Evolutionary conservation across 1,284 basidiomycete genomes (phyloP), one percentile per base, ranked within the genome.

Genomic region (Sporisorium graminicola): DNA sequence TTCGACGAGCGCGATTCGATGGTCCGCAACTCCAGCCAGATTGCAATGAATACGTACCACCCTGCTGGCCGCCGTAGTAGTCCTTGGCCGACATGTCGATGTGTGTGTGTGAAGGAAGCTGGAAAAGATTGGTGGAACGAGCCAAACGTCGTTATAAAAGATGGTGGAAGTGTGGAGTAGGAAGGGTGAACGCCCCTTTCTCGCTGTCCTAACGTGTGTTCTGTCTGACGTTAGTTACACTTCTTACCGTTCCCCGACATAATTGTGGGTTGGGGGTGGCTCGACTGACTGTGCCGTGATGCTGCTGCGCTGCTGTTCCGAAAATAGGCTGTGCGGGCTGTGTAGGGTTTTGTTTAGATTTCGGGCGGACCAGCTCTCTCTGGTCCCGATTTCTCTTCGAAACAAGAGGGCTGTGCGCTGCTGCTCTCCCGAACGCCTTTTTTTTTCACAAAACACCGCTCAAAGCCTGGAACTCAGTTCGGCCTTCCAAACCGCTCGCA

Each of bases 41-140:
- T 8, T 50, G 40, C 33, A 10, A 46, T 35, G 1, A 43, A 56
- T 65, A 76, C 74, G 44, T 73, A 76, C 74, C 74, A 53, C 65
- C 67, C 20, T 55, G 60, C 46, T 68, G 65, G 42, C 75, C 75
- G 42, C 75, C 75, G 71, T 77, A 77, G 61, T 77, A 77, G 55
- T 77, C 75, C 67, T 77, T 77, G 52, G 70, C 71, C 53, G 75
- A 77, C 75, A 77, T 77, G 35, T 61, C 49, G 57, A 52, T 37
- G 24, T 31, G 26, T 40, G 54, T 31, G 47, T 57, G 22, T 24
- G 5, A 13, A 20, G 22, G 33, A 40, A 20, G 26, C 20, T 22
- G 44, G 24, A 49, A 27, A 20, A 13, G 0, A 20, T 50, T 20
- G 24, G 44, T 27, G 14, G 26, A 27, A 24, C 37, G 60, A 44